These are phyloP conservation scores for Tuber melanosporum DNA, from an alignment of 495 filamentous ascomycete species.

Conservation along the genomic window DNA sequence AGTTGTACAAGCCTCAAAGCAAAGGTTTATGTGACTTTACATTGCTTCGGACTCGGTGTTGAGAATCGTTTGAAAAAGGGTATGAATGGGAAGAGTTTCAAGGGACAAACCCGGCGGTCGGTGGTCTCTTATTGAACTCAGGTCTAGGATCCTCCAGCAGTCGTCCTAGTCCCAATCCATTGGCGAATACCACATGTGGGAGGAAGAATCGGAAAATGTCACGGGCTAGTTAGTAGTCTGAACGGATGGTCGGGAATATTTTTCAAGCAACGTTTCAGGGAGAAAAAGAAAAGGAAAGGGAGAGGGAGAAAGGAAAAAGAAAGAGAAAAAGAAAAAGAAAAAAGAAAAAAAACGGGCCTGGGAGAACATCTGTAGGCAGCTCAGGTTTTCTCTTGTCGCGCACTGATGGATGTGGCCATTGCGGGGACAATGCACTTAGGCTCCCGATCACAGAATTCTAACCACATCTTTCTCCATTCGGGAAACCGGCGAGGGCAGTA, in stretches of 20 bases:
- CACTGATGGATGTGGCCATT: not conserved
- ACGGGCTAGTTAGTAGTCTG: not conserved
- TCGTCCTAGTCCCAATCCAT: not conserved
- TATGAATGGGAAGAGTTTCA: not conserved
- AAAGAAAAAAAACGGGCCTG: not conserved
- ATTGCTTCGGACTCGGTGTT: not conserved
- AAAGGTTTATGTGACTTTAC: not conserved
- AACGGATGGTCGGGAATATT: not conserved
- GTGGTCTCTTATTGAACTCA: not conserved
- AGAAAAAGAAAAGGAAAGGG: not conserved
- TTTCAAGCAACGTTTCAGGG: not conserved
- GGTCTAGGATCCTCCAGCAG: not conserved
- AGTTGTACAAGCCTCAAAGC: not conserved
- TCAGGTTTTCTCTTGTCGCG: not conserved
- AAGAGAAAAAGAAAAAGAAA: not conserved
- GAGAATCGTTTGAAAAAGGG: not conserved
- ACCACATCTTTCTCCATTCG: not conserved
- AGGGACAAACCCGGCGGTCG: not conserved
- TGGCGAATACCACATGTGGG: not conserved
- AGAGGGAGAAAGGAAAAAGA: not conserved
- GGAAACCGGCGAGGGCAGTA: not conserved
- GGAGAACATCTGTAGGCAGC: not conserved
- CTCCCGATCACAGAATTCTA: not conserved
- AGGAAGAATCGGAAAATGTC: not conserved
- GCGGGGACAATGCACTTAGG: conserved; percentile 1